These are phyloP conservation scores for Babesia sp. DNA, from an alignment of 169 alveolate genomes.

Conservation along the genomic window DNA sequence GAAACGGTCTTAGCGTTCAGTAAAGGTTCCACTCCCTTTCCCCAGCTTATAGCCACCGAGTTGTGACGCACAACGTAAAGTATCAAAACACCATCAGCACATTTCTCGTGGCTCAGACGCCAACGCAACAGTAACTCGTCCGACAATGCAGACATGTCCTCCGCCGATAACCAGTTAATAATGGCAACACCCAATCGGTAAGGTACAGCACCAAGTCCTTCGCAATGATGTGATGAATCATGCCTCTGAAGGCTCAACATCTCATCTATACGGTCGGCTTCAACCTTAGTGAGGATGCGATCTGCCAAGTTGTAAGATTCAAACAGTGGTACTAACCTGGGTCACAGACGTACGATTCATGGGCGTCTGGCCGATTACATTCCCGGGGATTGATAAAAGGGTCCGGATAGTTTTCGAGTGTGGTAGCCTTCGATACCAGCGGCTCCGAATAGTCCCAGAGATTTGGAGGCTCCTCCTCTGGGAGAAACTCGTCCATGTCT, in stretches of 20 bases:
- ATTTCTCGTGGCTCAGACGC: conserved; percentile 61
- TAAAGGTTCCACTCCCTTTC: conserved; percentile 63
- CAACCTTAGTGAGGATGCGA: conserved; percentile 41
- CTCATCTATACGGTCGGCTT: conserved; percentile 67
- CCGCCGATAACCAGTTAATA: conserved; percentile 45
- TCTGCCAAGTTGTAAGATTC: conserved; percentile 3
- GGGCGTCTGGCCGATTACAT: conserved; percentile 70
- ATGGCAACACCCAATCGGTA: conserved; percentile 59
- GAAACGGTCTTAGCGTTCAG: conserved; percentile 62
- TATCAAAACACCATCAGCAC: conserved; percentile 59
- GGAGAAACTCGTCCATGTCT: conserved; percentile 64
- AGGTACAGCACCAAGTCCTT: conserved; percentile 63
- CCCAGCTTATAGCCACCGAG: conserved; percentile 51
- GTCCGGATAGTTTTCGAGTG: conserved; percentile 77
- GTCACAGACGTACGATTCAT: conserved; percentile 75
- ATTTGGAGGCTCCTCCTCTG: conserved; percentile 66
- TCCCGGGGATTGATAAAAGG: conserved; percentile 73
- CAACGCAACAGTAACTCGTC: conserved; percentile 56
- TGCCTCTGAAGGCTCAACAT: conserved; percentile 45
- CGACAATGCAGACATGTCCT: conserved; percentile 50
- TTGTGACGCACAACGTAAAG: conserved; percentile 31
- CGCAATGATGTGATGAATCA: conserved; percentile 62
- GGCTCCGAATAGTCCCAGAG: conserved; percentile 66
- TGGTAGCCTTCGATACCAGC: conserved; percentile 42
- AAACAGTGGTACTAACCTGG: conserved; percentile 56